These are phyloP conservation scores for Mariannaea sp. DNA, from an alignment of 2,329 filamentous ascomycete species.

Conservation along the genomic window DNA sequence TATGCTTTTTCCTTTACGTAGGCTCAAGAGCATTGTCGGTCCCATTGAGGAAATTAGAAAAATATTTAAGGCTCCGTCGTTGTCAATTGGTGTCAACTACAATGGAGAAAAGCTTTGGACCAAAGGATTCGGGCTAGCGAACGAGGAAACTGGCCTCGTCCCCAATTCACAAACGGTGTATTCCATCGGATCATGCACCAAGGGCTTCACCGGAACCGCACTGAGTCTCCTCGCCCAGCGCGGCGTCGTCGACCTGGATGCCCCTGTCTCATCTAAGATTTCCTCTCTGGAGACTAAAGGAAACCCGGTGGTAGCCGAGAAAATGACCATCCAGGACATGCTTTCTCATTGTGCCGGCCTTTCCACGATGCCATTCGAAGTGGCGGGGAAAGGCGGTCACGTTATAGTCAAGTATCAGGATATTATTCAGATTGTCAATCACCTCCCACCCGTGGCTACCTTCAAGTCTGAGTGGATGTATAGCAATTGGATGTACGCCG, in stretches of 20 bases:
- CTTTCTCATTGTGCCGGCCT: slow-evolving; percentile 7
- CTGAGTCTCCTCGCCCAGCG: not conserved
- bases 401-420: not conserved
- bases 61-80: slow-evolving; percentile 3
- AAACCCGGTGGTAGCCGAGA: not conserved
- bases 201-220: slow-evolving; percentile 2
- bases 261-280: slow-evolving; percentile 6
- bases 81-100: slow-evolving; percentile 8
- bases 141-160: not conserved
- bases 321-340: slow-evolving; percentile 5
- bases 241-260: not conserved
- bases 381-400: not conserved
- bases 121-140: not conserved
- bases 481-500: slow-evolving; percentile 12
- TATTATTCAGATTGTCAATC: slow-evolving; percentile 4
- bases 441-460: not conserved
- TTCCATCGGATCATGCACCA: slow-evolving; percentile 11
- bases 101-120: not conserved
- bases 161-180: slow-evolving; percentile 10
- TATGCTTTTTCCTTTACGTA: too few species aligned
- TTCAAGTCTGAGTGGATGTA: slow-evolving; percentile 12
- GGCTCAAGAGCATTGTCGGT: too few species aligned
- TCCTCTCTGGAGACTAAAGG: not conserved
- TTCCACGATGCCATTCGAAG: not conserved
- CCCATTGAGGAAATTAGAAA: too few species aligned